These are phyloP conservation scores for Naganishia friedmannii DNA, from an alignment of 768 basidiomycete species.

Conservation along the genomic window DNA sequence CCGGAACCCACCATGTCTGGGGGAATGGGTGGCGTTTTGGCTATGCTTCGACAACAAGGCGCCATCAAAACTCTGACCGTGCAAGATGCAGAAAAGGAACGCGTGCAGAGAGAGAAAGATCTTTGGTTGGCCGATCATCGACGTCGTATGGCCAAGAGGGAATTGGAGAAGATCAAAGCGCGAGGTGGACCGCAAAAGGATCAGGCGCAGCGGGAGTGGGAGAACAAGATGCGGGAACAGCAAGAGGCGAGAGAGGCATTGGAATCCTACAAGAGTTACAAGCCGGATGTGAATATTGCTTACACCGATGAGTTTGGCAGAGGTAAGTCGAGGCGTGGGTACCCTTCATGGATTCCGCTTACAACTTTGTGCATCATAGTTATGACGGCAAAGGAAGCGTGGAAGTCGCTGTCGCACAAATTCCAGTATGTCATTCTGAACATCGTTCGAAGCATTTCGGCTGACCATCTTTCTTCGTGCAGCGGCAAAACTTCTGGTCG, in stretches of 20 bases:
- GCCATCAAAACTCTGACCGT: slow-evolving; percentile 65
- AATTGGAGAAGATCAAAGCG: slow-evolving; percentile 70
- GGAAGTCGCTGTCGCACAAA: slow-evolving; percentile 95
- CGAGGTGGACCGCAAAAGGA: slow-evolving; percentile 76
- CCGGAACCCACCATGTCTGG: slow-evolving; percentile 73
- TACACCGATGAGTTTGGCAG: slow-evolving; percentile 97
- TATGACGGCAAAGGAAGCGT: slow-evolving; percentile 86
- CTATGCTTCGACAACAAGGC: slow-evolving; percentile 88
- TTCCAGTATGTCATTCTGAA: slow-evolving; percentile 63
- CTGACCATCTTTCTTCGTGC: neutral
- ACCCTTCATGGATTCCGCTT: neutral
- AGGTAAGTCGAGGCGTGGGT: slow-evolving; percentile 38
- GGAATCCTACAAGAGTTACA: slow-evolving; percentile 86
- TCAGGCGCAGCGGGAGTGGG: slow-evolving; percentile 89
- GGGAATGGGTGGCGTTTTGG: slow-evolving; percentile 84
- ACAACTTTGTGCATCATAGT: slow-evolving; percentile 29
- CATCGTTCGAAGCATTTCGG: slow-evolving; percentile 2
- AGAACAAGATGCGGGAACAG: slow-evolving; percentile 86
- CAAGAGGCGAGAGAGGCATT: slow-evolving; percentile 78
- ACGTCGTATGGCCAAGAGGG: slow-evolving; percentile 69
- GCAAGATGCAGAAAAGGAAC: slow-evolving; percentile 73
- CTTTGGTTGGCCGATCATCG: slow-evolving; percentile 86
- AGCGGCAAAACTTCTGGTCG: slow-evolving; percentile 88
- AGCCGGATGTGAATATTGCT: slow-evolving; percentile 91
- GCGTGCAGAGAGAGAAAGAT: slow-evolving; percentile 76